These are phyloP conservation scores for Amaranthus palmeri DNA, from an alignment of 148 eudicot species.

Conservation along the genomic window DNA sequence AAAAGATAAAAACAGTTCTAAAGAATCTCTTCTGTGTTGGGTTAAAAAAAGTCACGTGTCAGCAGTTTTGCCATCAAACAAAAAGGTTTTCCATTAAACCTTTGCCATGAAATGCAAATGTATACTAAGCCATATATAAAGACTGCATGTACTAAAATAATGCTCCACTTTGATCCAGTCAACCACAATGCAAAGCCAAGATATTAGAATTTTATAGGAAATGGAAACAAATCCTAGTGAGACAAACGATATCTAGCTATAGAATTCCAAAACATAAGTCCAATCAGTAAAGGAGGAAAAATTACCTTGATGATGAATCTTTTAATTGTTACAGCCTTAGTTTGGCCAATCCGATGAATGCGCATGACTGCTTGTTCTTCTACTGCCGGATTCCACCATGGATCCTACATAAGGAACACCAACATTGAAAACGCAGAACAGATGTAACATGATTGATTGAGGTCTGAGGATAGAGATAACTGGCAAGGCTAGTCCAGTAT, in stretches of 20 bases:
- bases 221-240: neutral
- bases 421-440: slow-evolving; percentile 4
- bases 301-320: slow-evolving; percentile 90
- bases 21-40: too few species aligned
- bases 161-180: neutral
- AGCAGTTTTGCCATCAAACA: too few species aligned
- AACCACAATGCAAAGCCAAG: neutral
- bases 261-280: neutral
- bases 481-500: neutral
- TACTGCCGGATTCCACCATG: slow-evolving; percentile 99
- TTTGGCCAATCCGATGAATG: slow-evolving; percentile 98
- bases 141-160: neutral
- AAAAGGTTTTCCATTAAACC: too few species aligned
- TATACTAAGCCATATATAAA: too few species aligned
- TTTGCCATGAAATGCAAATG: too few species aligned
- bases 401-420: slow-evolving; percentile 58
- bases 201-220: neutral
- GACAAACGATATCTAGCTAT: neutral
- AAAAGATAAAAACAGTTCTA: too few species aligned
- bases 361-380: slow-evolving; percentile 99
- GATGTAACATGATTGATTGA: neutral
- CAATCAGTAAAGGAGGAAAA: neutral
- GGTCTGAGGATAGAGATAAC: too few species aligned
- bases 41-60: too few species aligned
- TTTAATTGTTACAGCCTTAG: slow-evolving; percentile 65